These are phyloP conservation scores for Rhypophila decipiens DNA, from an alignment of 495 filamentous ascomycete species.

Conservation along the genomic window DNA sequence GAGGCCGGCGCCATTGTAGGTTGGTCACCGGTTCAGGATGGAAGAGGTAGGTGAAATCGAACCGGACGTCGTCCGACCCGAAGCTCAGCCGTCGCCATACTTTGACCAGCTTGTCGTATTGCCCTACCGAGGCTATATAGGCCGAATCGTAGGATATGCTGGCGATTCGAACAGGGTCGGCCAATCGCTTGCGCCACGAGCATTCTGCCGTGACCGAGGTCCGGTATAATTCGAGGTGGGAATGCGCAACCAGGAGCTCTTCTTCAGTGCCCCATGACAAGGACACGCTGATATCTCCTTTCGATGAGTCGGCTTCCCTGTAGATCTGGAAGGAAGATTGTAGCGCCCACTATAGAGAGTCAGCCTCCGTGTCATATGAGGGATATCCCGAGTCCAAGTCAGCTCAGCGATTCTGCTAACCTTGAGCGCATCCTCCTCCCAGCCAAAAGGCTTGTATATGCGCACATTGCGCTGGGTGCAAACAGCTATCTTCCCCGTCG, in stretches of 20 bases:
- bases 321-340: conserved; percentile 35
- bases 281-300: conserved; percentile 35
- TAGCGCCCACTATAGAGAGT: conserved; percentile 43
- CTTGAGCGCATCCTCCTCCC: conserved; percentile 61
- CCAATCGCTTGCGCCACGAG: conserved; percentile 69
- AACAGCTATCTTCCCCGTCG: conserved; percentile 77
- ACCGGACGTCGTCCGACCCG: conserved; percentile 72
- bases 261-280: conserved; percentile 82
- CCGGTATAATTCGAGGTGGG: conserved; percentile 64
- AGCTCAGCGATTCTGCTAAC: conserved; percentile 28
- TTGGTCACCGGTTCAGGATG: conserved; percentile 75
- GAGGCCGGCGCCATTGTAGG: conserved; percentile 77
- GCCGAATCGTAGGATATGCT: conserved; percentile 79
- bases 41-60: conserved; percentile 83
- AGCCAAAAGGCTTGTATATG: conserved; percentile 72
- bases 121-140: conserved; percentile 75
- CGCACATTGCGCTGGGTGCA: conserved; percentile 59
- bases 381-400: conserved; percentile 41
- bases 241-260: conserved; percentile 74
- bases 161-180: conserved; percentile 69
- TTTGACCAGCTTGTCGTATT: conserved; percentile 79
- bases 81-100: conserved; percentile 89
- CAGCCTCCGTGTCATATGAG: no score
- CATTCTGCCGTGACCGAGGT: conserved; percentile 43
- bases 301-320: conserved; percentile 22